Evolutionary conservation across 768 basidiomycete species (phyloP).

Genomic region (Lepiota venenata): DNA sequence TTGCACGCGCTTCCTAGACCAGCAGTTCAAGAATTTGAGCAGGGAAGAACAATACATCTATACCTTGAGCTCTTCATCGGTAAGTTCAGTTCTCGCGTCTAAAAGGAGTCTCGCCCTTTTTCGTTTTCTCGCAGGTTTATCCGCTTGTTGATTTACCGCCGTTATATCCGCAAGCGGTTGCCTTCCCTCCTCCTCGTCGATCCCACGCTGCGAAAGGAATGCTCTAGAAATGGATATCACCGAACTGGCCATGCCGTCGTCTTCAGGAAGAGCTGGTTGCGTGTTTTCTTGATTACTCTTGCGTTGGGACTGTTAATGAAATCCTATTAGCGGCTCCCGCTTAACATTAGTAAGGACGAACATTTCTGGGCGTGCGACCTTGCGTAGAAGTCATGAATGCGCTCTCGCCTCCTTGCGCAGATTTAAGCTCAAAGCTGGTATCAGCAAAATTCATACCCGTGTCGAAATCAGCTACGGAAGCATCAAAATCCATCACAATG

Average conservation of each 20-base stretch:
- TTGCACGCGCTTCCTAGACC: constrained; percentile 53
- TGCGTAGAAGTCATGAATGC: not conserved
- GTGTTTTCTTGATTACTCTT: not conserved
- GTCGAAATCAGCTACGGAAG: not conserved
- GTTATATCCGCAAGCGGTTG: constrained; percentile 29
- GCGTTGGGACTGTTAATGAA: not conserved
- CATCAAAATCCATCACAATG: not conserved
- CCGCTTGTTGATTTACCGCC: constrained; percentile 18
- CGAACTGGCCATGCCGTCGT: constrained; percentile 17
- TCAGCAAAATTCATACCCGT: not conserved
- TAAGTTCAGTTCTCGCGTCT: constrained; percentile 75
- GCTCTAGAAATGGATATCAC: constrained; percentile 36
- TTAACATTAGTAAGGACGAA: not conserved
- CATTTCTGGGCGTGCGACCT: not conserved
- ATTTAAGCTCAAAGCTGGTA: not conserved
- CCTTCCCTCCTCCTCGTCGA: constrained; percentile 14
- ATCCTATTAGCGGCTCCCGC: not conserved
- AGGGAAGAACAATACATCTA: constrained; percentile 4
- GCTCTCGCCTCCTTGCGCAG: not conserved
- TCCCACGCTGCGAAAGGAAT: constrained; percentile 37
- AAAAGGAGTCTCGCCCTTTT: constrained; percentile 59
- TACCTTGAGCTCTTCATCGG: constrained; percentile 80
- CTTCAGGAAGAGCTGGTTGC: not conserved
- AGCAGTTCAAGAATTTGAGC: not conserved
- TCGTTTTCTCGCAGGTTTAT: constrained; percentile 22